phyloP scores from a whole-genome alignment of 2,329 filamentous ascomycete species.

The Exophiala lecanii-corni region DNA sequence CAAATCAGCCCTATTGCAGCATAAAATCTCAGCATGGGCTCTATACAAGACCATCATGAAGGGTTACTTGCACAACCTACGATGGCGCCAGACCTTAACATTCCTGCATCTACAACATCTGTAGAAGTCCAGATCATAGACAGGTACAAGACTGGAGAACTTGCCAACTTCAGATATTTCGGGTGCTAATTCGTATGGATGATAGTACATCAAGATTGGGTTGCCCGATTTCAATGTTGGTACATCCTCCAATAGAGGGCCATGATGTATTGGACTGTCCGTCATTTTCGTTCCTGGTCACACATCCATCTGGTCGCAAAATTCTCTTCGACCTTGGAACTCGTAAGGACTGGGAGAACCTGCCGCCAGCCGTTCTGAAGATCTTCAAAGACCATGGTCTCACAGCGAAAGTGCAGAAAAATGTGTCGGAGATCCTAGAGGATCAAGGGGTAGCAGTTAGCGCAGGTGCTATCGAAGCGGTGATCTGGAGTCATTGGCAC shows the following conservation, averaged over 20 bases:
- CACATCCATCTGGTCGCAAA: constrained; percentile 14
- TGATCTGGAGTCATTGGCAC: constrained; percentile 30
- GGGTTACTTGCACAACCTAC: background rate
- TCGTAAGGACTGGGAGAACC: constrained; percentile 25
- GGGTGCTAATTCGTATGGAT: background rate
- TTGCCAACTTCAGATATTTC: background rate
- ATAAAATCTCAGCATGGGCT: no score
- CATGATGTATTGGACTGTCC: constrained; percentile 27
- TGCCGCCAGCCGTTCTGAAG: constrained; percentile 5
- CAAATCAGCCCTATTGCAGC: no score
- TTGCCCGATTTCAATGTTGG: constrained; percentile 35
- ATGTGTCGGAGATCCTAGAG: constrained; percentile 27
- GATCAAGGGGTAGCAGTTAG: constrained; percentile 16
- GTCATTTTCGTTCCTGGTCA: constrained; percentile 14
- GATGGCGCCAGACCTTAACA: background rate
- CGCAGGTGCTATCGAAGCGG: constrained; percentile 24
- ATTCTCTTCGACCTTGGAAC: constrained; percentile 26
- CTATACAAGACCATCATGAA: background rate
- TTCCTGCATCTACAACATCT: constrained; percentile 1
- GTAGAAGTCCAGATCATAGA: constrained; percentile 5
- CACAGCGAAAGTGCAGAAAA: constrained; percentile 21
- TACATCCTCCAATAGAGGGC: constrained; percentile 35
- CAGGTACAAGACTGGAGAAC: background rate
- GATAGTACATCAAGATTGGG: background rate
- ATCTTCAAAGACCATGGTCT: background rate